These are phyloP conservation scores for Teratosphaeria epicoccoides DNA, from an alignment of 2,329 filamentous ascomycete species.

Conservation along the genomic window DNA sequence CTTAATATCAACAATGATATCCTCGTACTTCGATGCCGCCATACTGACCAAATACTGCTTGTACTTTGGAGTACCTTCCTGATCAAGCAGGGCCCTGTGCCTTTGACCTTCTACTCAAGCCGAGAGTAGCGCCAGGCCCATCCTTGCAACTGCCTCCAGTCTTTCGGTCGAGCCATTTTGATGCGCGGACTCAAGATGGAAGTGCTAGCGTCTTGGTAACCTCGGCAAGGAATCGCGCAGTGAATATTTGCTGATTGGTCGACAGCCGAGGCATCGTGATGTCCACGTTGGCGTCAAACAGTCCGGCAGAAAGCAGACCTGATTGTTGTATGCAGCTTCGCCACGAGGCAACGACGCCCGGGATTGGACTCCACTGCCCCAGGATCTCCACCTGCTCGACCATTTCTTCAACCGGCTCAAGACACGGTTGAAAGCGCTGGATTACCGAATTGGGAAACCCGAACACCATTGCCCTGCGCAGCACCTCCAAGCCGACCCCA, in stretches of 20 bases:
- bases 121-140: not conserved
- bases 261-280: too few species aligned
- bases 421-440: not conserved
- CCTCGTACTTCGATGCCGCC: constrained; percentile 11
- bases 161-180: not conserved
- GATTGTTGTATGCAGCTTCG: too few species aligned
- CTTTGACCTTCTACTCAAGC: too few species aligned
- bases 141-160: not conserved
- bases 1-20: constrained; percentile 15
- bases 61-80: too few species aligned
- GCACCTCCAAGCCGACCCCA: not conserved
- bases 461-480: not conserved
- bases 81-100: too few species aligned
- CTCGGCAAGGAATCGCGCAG: not conserved
- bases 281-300: too few species aligned
- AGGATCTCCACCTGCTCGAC: not conserved
- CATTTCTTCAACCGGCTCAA: not conserved
- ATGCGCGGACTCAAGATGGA: not conserved
- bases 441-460: not conserved
- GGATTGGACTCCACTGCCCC: too few species aligned
- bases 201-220: not conserved
- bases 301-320: too few species aligned
- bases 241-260: not conserved
- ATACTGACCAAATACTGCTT: not conserved
- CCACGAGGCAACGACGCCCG: too few species aligned